These are phyloP conservation scores for Phylloporus sp. DNA, from an alignment of 768 basidiomycete genomes.

Conservation along the genomic window DNA sequence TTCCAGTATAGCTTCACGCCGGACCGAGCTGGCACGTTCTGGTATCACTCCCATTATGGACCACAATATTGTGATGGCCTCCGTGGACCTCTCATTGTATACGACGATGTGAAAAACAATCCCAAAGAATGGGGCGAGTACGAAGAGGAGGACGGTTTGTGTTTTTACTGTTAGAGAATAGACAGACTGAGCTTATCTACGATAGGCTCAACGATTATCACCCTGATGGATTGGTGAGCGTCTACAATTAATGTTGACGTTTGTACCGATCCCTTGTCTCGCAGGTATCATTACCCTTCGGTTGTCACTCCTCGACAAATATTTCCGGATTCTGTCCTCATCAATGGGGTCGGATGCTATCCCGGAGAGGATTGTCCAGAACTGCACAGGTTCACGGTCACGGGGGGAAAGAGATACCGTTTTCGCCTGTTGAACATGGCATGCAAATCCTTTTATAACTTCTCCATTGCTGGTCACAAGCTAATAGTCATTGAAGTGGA, in stretches of 20 bases:
- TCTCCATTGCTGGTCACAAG: conserved; percentile 24
- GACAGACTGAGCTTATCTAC: neutral
- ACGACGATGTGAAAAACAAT: conserved; percentile 33
- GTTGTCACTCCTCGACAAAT: conserved; percentile 1
- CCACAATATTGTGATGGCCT: conserved; percentile 39
- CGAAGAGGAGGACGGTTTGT: conserved; percentile 22
- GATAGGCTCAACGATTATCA: conserved; percentile 24
- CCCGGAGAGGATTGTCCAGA: conserved; percentile 12
- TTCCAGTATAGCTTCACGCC: conserved; percentile 36
- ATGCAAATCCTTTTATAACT: conserved; percentile 30
- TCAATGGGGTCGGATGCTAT: conserved; percentile 39
- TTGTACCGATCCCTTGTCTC: neutral
- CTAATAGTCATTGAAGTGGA: conserved; percentile 42
- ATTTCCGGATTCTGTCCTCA: conserved; percentile 34
- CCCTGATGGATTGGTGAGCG: conserved; percentile 25
- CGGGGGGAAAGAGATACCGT: conserved; percentile 33
- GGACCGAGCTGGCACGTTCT: conserved; percentile 38
- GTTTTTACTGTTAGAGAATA: neutral
- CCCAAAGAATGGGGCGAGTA: conserved; percentile 7
- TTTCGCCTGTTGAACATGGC: conserved; percentile 36
- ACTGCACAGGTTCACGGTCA: conserved; percentile 31
- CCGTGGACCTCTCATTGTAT: conserved; percentile 42
- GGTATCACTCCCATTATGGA: conserved; percentile 29
- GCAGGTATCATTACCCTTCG: conserved; percentile 19
- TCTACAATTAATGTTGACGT: neutral